A percentile compares a stretch with the other conserved stretches of the same genome.
Conservation (phyloP, 805 yeast species). For the Cyberlindnera euphorbiiphila region DNA sequence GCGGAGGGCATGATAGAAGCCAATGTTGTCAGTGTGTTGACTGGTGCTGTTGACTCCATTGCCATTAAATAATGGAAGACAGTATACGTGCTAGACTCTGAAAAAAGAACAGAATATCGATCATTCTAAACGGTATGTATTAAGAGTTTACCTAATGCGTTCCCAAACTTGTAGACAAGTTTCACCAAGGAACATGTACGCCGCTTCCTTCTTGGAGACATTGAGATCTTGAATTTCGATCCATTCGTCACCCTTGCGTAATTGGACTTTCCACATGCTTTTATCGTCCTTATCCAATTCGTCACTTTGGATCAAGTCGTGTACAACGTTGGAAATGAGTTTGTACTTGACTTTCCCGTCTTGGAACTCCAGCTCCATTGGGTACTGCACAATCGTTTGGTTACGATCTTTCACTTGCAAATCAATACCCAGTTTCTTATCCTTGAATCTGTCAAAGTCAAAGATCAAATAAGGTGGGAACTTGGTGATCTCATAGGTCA, state of each 20-base stretch:
- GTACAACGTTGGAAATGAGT: constrained; percentile 47
- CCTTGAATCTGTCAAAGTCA: constrained; percentile 52
- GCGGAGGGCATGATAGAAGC: constrained; percentile 85
- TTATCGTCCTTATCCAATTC: constrained; percentile 28
- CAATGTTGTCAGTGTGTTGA: constrained; percentile 80
- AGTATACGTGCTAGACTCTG: neutral
- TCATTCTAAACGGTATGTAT: neutral
- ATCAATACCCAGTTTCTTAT: constrained; percentile 30
- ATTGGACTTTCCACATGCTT: constrained; percentile 47
- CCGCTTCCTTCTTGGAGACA: constrained; percentile 46
- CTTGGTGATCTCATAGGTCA: constrained; percentile 35
- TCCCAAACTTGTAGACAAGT: constrained; percentile 70
- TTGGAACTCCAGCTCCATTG: constrained; percentile 33
- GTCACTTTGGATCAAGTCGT: constrained; percentile 23
- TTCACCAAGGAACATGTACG: constrained; percentile 58
- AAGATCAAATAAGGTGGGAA: constrained; percentile 55
- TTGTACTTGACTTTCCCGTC: constrained; percentile 32
- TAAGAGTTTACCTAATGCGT: constrained; percentile 14
- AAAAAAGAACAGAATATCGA: neutral
- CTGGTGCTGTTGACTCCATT: constrained; percentile 85
- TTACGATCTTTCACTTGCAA: constrained; percentile 41
- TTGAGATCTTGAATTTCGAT: constrained; percentile 50
- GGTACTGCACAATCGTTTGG: constrained; percentile 62
- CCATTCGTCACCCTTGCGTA: constrained; percentile 49
- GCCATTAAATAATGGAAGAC: constrained; percentile 85